Conservation (phyloP, 78 protist species). For the Dictyostelium discoideum region DNA sequence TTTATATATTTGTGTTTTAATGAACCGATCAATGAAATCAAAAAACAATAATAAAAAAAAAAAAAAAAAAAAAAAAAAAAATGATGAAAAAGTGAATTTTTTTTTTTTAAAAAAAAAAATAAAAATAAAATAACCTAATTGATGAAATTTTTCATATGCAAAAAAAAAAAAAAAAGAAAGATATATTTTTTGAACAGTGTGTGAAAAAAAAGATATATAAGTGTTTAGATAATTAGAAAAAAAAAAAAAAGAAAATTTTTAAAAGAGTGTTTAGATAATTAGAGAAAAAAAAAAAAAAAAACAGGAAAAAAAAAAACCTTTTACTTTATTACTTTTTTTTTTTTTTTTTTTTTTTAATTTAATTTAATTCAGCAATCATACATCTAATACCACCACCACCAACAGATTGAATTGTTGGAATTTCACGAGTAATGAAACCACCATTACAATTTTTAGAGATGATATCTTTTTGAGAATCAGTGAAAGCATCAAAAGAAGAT, state of each 20-base stretch:
- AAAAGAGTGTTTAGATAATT: too few relatives aligned
- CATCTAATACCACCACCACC: constrained; percentile 91
- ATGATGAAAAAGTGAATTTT: neutral
- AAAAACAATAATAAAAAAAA: neutral
- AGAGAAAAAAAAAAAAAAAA: neutral
- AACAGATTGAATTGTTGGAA: constrained; percentile 75
- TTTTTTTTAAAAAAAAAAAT: neutral
- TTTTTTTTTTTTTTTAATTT: neutral
- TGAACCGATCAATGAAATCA: neutral
- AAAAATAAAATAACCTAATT: neutral
- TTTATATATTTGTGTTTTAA: neutral
- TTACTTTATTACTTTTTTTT: neutral
- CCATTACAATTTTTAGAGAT: constrained; percentile 22
- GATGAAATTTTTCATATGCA: neutral
- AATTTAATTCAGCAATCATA: constrained; percentile 85
- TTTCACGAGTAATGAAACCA: constrained; percentile 39
- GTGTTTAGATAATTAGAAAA: neutral
- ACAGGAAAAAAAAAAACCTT: neutral
- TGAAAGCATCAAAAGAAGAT: constrained; percentile 73
- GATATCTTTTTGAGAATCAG: constrained; percentile 34
- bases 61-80: neutral
- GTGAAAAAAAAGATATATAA: too few relatives aligned
- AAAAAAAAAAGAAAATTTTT: neutral
- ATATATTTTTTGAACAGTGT: too few relatives aligned
- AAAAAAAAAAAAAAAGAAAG: too few relatives aligned